Evolutionary conservation across 2,329 filamentous ascomycete genomes (phyloP), one percentile per base, ranked within the genome.

Genomic region (Pseudocercospora cruenta): DNA sequence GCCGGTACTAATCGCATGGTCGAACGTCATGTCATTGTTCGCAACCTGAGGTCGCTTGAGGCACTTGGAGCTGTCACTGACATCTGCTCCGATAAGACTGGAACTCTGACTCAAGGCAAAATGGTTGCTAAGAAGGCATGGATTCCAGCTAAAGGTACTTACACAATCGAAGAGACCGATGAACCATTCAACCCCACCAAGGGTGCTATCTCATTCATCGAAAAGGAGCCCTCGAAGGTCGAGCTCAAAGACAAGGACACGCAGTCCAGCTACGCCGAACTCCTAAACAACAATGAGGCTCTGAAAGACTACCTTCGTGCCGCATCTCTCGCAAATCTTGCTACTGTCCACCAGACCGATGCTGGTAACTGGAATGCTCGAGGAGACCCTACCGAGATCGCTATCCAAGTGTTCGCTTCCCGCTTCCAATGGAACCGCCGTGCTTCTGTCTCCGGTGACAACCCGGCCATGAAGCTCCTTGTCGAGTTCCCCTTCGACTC

Each of bases 401-500:
- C 90, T 1, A 90, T 92, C 54, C 89, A 92, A 71, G 90, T 92
- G 0, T 91, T 92, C 73, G 88, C 89, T 8, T 86, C 85, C 49
- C 86, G 90, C 12, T 92, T 92, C 74, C 69, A 72, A 24, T 75
- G 73, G 71, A 76, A 76, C 62, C 64, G 73, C 45, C 68, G 72
- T 24, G 70, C 67, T 21, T 74, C 72, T n/a, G 67, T 70, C 12
- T 63, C 69, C 39, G 73, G 73, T 19, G 71, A 73, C 33, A 67
- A 73, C 33, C 72, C 73, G 26, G 72, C 80, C 28, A 90, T 87
- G 87, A 80, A 79, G 21, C 82, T 90, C 70, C 79, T 88, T 24
- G 86, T 87, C 1, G 90, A 92, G 71, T 91, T 90, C 65, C 90
- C 89, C 0, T 93, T 92, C 69, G 90, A 92, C 73, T 91, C 89